Evolutionary conservation across 2,329 filamentous ascomycete genomes (phyloP), one percentile per base, ranked within the genome.

Genomic region (Penicillium verrucosum): DNA sequence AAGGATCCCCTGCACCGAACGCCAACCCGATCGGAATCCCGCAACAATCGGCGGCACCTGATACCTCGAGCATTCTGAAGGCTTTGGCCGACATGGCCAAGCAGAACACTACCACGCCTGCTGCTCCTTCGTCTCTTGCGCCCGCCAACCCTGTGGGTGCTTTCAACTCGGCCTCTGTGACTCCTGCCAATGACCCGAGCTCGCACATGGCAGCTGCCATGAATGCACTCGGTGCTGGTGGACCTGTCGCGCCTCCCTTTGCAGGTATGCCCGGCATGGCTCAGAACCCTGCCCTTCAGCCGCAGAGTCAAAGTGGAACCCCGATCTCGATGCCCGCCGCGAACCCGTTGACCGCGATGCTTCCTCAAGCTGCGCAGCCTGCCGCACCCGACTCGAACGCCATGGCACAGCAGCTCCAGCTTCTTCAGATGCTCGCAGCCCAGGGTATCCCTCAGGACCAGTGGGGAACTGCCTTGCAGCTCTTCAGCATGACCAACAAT

Each of bases 81-180:
- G 88, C 88, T 43, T 82, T 94, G 61, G 89, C 89, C 62, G 90
- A 89, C 69, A 89, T 94, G 76, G 89, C 89, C 38, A 88, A 89
- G 62, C 88, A 90, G 73, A 91, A 86, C 71, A 83, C 83, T 59
- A 75, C 81, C 37, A 75, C 80, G 45, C 76, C 81, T 51, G 64
- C 73, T 58, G 67, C 73, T 25, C 66, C 76, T 23, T 63, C 69
- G 29, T 67, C 72, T 47, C 62, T 71, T 47, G 70, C 75, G 21
- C 72, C 71, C 57, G 63, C 71, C 69, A 80, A 76, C 68, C 70
- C 76, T 63, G 74, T 77, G 70, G 80, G 75, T 76, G 75, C 81
- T 67, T 74, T 82, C 75, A 78, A 73, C 72, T 68, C 76, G 62
- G 77, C 80, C 57, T 77, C 70, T 74, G 69, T 74, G 65, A 67